Percentiles rank a stretch among this genome's conserved stretches.
These are phyloP conservation scores for Farysia itapuensis DNA, from an alignment of 1,284 basidiomycete genomes.

Conservation along the genomic window DNA sequence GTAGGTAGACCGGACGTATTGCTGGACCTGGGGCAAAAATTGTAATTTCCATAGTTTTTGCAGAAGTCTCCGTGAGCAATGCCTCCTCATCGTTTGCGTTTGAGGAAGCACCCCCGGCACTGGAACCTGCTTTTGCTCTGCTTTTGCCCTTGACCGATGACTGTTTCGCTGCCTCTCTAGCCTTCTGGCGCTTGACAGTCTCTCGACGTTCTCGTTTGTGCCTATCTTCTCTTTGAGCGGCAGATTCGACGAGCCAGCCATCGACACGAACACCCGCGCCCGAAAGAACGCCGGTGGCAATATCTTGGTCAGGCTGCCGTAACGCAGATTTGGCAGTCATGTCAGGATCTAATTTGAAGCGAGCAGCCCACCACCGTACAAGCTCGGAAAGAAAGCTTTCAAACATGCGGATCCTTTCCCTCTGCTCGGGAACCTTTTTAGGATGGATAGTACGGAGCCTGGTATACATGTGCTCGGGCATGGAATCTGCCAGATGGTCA, in stretches of 20 bases:
- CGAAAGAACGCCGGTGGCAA: conserved; percentile 38
- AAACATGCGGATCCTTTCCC: conserved; percentile 57
- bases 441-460: conserved; percentile 54
- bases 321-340: conserved; percentile 47
- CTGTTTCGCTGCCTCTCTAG: conserved; percentile 6
- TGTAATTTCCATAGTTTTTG: conserved; percentile 62
- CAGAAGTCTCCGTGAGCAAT: no score
- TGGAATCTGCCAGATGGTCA: conserved; percentile 45
- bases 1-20: conserved; percentile 52
- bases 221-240: conserved; percentile 44
- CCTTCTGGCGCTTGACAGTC: conserved; percentile 18
- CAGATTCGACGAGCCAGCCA: conserved; percentile 55
- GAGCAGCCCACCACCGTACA: conserved; percentile 51
- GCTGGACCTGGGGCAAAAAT: conserved; percentile 47
- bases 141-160: conserved; percentile 2
- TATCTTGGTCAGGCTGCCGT: conserved; percentile 51
- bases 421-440: conserved; percentile 46
- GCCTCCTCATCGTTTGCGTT: no score
- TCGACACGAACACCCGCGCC: conserved; percentile 44
- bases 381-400: conserved; percentile 54
- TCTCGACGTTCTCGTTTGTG: conserved; percentile 34
- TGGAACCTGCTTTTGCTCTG: conserved; percentile 18
- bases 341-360: conserved; percentile 46
- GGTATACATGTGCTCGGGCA: conserved; percentile 45
- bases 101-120: not conserved